Conservation (phyloP, 2,329 filamentous ascomycete species). For the Calonectria pseudoturangicola region DNA sequence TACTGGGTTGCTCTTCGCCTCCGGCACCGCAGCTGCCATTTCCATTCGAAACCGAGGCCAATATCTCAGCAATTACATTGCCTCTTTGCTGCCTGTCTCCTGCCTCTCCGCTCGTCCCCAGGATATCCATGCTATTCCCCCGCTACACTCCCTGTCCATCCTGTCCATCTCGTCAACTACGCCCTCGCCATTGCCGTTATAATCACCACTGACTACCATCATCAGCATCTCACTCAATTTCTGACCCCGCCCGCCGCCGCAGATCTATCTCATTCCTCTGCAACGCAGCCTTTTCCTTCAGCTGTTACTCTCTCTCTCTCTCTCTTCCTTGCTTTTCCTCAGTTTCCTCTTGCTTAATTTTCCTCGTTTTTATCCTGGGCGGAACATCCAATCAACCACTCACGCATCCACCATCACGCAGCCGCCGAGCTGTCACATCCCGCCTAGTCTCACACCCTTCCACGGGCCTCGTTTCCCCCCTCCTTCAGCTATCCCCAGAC, state of each 20-base stretch:
- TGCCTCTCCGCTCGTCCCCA: constrained; percentile 27
- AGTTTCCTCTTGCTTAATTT: too few species aligned
- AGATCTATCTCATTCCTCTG: constrained; percentile 25
- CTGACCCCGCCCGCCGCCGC: constrained; percentile 20
- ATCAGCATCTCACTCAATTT: constrained; percentile 28
- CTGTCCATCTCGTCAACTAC: not conserved
- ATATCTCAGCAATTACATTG: constrained; percentile 11
- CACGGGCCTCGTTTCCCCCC: constrained; percentile 3
- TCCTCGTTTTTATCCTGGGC: not conserved
- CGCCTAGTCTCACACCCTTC: constrained; percentile 15
- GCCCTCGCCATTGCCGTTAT: not conserved
- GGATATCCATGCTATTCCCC: constrained; percentile 26
- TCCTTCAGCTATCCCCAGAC: constrained; percentile 26
- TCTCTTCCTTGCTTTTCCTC: not conserved
- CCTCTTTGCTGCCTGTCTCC: constrained; percentile 21
- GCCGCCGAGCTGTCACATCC: constrained; percentile 13
- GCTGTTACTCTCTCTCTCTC: not conserved
- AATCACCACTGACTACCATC: not conserved
- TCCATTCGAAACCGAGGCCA: not conserved
- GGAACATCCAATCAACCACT: constrained; percentile 17
- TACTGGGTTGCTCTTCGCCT: not conserved
- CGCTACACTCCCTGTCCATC: constrained; percentile 4
- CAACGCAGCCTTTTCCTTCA: constrained; percentile 6
- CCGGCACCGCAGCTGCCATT: not conserved
- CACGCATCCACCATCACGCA: constrained; percentile 23